Conservation (phyloP, 2,329 filamentous ascomycete species). For the Xylariaceae sp. region DNA sequence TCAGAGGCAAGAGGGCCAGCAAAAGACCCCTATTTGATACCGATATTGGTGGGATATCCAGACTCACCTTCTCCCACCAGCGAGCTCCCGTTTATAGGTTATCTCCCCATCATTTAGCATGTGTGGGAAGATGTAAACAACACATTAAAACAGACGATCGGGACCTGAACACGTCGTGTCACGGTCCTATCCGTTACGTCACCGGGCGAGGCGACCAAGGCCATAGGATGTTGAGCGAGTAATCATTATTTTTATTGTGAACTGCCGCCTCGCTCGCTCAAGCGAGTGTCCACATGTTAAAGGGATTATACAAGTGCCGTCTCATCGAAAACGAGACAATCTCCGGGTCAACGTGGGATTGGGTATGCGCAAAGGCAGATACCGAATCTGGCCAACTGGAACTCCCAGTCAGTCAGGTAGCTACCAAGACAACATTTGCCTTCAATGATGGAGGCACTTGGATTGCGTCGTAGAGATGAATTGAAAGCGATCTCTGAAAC, state of each 20-base stretch:
- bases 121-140: neutral
- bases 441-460: neutral
- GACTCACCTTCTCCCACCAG: neutral
- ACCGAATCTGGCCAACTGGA: conserved; percentile 11
- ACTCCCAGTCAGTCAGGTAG: conserved; percentile 8
- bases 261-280: conserved; percentile 9
- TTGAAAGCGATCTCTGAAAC: conserved; percentile 14
- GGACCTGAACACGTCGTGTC: neutral
- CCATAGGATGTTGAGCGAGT: conserved; percentile 9
- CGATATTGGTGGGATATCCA: neutral
- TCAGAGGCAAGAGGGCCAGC: neutral
- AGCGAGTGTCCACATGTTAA: conserved; percentile 12
- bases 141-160: neutral
- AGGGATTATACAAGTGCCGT: conserved; percentile 20
- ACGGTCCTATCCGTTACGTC: conserved; percentile 2
- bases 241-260: conserved; percentile 21
- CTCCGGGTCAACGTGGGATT: conserved; percentile 12
- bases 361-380: conserved; percentile 18
- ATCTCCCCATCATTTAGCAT: neutral
- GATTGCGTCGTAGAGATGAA: conserved; percentile 4
- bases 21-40: neutral
- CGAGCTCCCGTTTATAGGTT: neutral
- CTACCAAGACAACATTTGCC: neutral
- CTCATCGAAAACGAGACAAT: conserved; percentile 9
- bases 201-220: neutral